Evolutionary conservation across 2,329 filamentous ascomycete genomes (phyloP).

Genomic region (Claviceps citrina): DNA sequence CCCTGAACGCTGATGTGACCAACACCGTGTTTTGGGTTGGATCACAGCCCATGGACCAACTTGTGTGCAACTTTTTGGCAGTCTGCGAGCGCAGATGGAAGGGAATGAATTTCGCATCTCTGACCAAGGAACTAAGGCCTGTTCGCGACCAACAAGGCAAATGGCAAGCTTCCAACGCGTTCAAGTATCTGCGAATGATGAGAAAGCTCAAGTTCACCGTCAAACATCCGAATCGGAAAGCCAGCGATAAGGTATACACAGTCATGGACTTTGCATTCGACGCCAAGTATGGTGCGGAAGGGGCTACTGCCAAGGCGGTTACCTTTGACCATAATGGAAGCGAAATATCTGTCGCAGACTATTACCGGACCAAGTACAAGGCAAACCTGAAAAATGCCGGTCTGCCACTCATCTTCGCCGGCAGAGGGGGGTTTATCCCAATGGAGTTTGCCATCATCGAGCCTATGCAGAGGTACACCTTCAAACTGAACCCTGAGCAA

Average conservation of each 20-base stretch:
- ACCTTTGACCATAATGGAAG: slow-evolving; percentile 39
- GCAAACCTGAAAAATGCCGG: slow-evolving; percentile 29
- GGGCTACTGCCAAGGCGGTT: slow-evolving; percentile 34
- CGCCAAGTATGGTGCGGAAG: slow-evolving; percentile 25
- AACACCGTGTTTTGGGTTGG: slow-evolving; percentile 76
- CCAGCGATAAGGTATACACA: slow-evolving; percentile 33
- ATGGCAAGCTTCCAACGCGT: slow-evolving; percentile 31
- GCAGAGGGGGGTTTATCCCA: slow-evolving; percentile 39
- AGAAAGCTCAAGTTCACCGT: slow-evolving; percentile 41
- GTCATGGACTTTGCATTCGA: slow-evolving; percentile 37
- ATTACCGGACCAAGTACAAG: slow-evolving; percentile 41
- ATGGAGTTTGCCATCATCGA: slow-evolving; percentile 43
- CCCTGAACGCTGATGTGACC: slow-evolving; percentile 79
- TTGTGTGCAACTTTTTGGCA: slow-evolving; percentile 21
- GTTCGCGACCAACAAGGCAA: slow-evolving; percentile 12
- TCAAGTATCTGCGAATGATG: slow-evolving; percentile 39
- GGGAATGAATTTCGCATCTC: slow-evolving; percentile 11
- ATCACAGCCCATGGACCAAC: slow-evolving; percentile 21
- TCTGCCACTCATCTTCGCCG: slow-evolving; percentile 44
- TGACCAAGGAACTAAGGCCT: slow-evolving; percentile 22
- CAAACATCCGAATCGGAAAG: slow-evolving; percentile 30
- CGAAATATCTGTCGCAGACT: slow-evolving; percentile 32
- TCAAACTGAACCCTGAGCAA: slow-evolving; percentile 46
- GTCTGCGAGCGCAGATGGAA: slow-evolving; percentile 16
- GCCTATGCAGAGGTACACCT: slow-evolving; percentile 44